These are phyloP conservation scores for Annulohypoxylon truncatum DNA, from an alignment of 2,329 filamentous ascomycete genomes.

Conservation along the genomic window DNA sequence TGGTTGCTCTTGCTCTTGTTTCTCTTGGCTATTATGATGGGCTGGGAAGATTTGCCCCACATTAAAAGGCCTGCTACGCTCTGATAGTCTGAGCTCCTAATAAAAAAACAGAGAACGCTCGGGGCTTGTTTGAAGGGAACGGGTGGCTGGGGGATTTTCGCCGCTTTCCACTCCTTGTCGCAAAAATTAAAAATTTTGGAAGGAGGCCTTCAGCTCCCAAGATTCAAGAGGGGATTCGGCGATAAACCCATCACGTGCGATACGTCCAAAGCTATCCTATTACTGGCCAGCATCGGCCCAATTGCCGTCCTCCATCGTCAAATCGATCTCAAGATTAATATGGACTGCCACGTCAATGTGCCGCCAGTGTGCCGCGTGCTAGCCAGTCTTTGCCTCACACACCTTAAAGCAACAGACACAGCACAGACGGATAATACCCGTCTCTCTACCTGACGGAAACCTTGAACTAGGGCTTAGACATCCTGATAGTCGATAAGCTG, in stretches of 20 bases:
- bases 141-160: slow-evolving; percentile 37
- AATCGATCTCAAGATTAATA: slow-evolving; percentile 40
- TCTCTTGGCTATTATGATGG: slow-evolving; percentile 8
- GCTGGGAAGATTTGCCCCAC: slow-evolving; percentile 24
- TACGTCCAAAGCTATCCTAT: slow-evolving; percentile 10
- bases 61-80: slow-evolving; percentile 27
- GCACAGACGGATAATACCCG: slow-evolving; percentile 1
- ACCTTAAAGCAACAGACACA: slow-evolving; percentile 4
- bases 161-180: slow-evolving; percentile 30
- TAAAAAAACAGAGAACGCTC: not conserved
- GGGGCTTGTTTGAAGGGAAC: not conserved
- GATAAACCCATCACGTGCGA: slow-evolving; percentile 36
- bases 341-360: slow-evolving; percentile 41
- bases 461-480: slow-evolving; percentile 8
- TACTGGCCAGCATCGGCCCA: slow-evolving; percentile 29
- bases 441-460: not conserved
- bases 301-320: slow-evolving; percentile 27
- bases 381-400: slow-evolving; percentile 31
- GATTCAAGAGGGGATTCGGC: slow-evolving; percentile 31
- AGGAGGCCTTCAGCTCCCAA: slow-evolving; percentile 28
- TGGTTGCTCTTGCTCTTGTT: not conserved
- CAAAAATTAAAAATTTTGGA: slow-evolving; percentile 33
- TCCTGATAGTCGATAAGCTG: slow-evolving; percentile 24
- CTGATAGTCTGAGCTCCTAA: slow-evolving; percentile 3
- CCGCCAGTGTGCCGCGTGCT: slow-evolving; percentile 26